phyloP scores from a whole-genome alignment of 2,329 filamentous ascomycete species.

The Aureobasidium zeae region DNA sequence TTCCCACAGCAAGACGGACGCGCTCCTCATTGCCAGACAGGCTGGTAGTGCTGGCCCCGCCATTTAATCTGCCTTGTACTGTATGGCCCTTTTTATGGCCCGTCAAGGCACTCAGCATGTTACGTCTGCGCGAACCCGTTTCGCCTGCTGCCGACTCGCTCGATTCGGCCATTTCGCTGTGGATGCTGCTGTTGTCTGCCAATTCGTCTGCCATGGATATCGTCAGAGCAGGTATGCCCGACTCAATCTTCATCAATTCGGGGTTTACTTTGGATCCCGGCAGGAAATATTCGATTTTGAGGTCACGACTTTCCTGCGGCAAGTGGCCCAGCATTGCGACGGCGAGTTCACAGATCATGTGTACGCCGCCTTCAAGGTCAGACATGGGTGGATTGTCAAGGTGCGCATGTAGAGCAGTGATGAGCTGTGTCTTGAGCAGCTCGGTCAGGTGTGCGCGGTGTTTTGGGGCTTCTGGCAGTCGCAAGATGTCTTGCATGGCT shows the following conservation, averaged over 20 bases:
- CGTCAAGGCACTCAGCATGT: conserved; percentile 38
- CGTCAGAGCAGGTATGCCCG: conserved; percentile 40
- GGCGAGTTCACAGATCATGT: conserved; percentile 87
- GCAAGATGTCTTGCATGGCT: conserved; percentile 65
- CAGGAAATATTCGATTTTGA: conserved; percentile 74
- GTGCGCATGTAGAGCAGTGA: conserved; percentile 61
- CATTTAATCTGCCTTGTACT: conserved; percentile 29
- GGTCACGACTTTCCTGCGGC: conserved; percentile 82
- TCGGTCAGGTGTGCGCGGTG: conserved; percentile 51
- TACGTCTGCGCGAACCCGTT: conserved; percentile 24
- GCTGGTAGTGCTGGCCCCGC: conserved; percentile 30
- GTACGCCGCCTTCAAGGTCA: conserved; percentile 77
- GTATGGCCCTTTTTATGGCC: conserved; percentile 29
- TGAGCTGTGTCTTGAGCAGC: conserved; percentile 57
- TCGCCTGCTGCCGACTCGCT: conserved; percentile 17
- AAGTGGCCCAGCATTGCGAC: conserved; percentile 78
- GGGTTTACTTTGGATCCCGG: conserved; percentile 63
- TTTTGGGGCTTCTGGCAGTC: conserved; percentile 54
- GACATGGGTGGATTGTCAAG: conserved; percentile 67
- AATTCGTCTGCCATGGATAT: conserved; percentile 35
- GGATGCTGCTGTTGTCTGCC: conserved; percentile 32
- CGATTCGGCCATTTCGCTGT: conserved; percentile 27
- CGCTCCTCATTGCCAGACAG: conserved; percentile 34
- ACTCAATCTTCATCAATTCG: conserved; percentile 77
- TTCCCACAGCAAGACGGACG: conserved; percentile 40